phyloP scores from a whole-genome alignment of 2,329 filamentous ascomycete genomes.

The Arthrobotrys iridis region DNA sequence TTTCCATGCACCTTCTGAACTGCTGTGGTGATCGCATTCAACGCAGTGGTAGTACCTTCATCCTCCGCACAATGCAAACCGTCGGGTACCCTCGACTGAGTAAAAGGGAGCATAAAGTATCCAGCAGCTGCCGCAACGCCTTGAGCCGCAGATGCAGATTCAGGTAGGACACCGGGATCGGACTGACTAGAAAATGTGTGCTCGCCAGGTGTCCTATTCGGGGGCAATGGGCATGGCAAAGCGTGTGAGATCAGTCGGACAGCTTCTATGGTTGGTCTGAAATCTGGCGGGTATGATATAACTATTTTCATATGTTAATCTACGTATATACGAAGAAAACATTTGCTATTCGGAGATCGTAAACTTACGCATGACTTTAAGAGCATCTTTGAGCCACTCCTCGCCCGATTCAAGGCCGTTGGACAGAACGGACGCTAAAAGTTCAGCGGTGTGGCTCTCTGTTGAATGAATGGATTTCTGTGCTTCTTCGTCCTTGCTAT shows the following conservation, averaged over 20 bases:
- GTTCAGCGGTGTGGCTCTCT: slow-evolving; percentile 22
- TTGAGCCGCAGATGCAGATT: slow-evolving; percentile 57
- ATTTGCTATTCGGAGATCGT: neutral
- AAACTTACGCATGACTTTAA: slow-evolving; percentile 51
- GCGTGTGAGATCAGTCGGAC: slow-evolving; percentile 58
- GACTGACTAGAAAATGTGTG: slow-evolving; percentile 48
- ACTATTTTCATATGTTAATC: slow-evolving; percentile 13
- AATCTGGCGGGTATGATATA: slow-evolving; percentile 54
- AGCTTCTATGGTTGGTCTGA: slow-evolving; percentile 55
- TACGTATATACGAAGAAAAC: neutral
- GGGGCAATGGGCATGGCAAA: slow-evolving; percentile 57
- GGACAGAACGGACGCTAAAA: slow-evolving; percentile 39
- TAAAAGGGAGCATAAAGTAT: slow-evolving; percentile 57
- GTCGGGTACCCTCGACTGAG: slow-evolving; percentile 53
- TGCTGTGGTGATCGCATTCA: slow-evolving; percentile 56
- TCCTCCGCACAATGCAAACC: slow-evolving; percentile 53
- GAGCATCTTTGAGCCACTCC: slow-evolving; percentile 43
- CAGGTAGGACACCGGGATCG: slow-evolving; percentile 54
- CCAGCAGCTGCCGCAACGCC: slow-evolving; percentile 57
- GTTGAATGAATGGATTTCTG: neutral
- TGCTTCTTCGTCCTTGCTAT: slow-evolving; percentile 14
- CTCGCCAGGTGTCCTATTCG: slow-evolving; percentile 50
- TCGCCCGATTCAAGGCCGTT: slow-evolving; percentile 47
- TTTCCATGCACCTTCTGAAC: slow-evolving; percentile 56
- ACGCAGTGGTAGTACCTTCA: slow-evolving; percentile 57